Base-by-base conservation (phyloP, 2,329 filamentous ascomycete genomes). In the Arthrobotrys sphaeroides region DNA sequence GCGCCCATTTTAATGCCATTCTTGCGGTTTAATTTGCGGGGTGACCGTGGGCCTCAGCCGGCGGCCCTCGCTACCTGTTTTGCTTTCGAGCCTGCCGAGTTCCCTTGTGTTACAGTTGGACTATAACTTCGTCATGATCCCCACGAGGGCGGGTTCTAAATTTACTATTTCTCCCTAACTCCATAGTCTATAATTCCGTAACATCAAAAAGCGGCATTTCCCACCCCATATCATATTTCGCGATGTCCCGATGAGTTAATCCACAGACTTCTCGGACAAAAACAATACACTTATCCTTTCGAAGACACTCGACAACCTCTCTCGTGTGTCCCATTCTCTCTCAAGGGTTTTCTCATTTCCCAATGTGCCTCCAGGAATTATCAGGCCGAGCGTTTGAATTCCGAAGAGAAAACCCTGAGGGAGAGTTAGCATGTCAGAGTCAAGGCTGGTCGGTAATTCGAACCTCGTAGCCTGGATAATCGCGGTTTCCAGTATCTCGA, bases 31-130 rank as follows among this genome's bases (percentile, higher is more conserved):
- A n/a, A n/a, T 33, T 38, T 55, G 28, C 31, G 18, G 51, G 51
- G 49, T 10, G n/a, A 28, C 16, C 28, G 10, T 13, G 22, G 22
- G 2, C 20, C 12, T n/a, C n/a, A n/a, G n/a, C n/a, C n/a, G n/a
- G n/a, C 22, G 26, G 22, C 43, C 20, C 20, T 26, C 43, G 22
- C 43, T 47, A 31, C 51, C 51, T 20, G 12, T 16, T 26, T 53
- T 33, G 49, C 28, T 55, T 28, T 10, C 24, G 18, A 38, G 51
- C 26, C 12, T 38, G 28, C 26, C 31, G 51, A 55, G 16, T 22
- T 55, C 16, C n/a, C 28, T 55, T 55, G 51, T 55, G 51, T 55
- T 55, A 55, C 51, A 38, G 10, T 9, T 55, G 51, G 51, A 38
- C 31, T 55, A 55, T 55, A 55, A 38, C 51, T 55, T 55, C 51